Conservation (phyloP, 2,329 filamentous ascomycete species). For the Alternaria triticina region DNA sequence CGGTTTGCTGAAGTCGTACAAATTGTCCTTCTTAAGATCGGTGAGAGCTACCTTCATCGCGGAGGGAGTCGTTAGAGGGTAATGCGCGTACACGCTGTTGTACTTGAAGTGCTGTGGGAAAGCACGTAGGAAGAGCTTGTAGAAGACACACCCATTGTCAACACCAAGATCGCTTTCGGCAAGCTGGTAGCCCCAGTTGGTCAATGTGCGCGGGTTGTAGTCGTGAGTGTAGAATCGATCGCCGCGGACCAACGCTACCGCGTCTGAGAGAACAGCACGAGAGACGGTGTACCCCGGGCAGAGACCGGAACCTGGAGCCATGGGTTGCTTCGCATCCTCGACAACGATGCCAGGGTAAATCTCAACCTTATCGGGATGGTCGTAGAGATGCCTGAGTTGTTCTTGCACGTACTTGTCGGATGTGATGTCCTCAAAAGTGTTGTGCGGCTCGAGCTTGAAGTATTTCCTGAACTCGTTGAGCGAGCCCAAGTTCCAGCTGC, state of each 20-base stretch:
- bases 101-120: conserved; percentile 80
- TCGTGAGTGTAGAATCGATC: conserved; percentile 82
- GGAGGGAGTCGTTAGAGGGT: conserved; percentile 72
- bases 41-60: conserved; percentile 76
- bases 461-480: conserved; percentile 87
- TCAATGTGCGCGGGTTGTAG: conserved; percentile 72
- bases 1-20: conserved; percentile 74
- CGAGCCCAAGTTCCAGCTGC: conserved; percentile 77
- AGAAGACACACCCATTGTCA: conserved; percentile 83
- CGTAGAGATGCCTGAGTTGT: conserved; percentile 65
- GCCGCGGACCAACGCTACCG: conserved; percentile 77
- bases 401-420: conserved; percentile 73
- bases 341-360: conserved; percentile 80
- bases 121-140: conserved; percentile 80
- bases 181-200: conserved; percentile 84
- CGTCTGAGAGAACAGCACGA: conserved; percentile 77
- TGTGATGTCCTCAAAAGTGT: conserved; percentile 84
- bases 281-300: conserved; percentile 78
- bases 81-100: conserved; percentile 83
- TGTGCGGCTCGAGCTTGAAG: conserved; percentile 77
- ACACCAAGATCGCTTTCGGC: conserved; percentile 74
- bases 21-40: conserved; percentile 68
- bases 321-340: conserved; percentile 76
- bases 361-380: conserved; percentile 80
- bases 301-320: conserved; percentile 72